phyloP scores from a whole-genome alignment of 805 yeast genomes.

The Wickerhamiella spandovensis region DNA sequence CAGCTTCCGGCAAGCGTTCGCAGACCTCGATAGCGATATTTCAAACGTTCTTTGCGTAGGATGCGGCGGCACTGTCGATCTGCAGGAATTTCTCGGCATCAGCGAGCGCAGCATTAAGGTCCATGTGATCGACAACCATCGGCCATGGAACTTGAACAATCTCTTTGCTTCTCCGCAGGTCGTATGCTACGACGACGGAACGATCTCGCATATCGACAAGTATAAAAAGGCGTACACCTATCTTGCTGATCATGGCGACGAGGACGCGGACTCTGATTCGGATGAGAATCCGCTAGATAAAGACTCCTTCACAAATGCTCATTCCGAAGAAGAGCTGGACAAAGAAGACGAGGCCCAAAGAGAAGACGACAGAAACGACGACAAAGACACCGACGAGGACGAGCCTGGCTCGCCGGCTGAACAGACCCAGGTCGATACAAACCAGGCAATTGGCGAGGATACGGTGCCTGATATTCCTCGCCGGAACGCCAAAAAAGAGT shows the following conservation, averaged over 20 bases:
- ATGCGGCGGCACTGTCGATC: constrained; percentile 85
- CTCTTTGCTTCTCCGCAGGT: constrained; percentile 70
- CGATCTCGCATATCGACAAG: constrained; percentile 40
- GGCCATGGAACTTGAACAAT: constrained; percentile 96
- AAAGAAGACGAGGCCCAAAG: constrained; percentile 11
- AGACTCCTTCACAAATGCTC: not conserved
- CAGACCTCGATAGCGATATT: constrained; percentile 57
- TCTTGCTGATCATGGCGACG: constrained; percentile 28
- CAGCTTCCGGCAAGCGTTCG: constrained; percentile 52
- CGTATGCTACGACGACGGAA: constrained; percentile 76
- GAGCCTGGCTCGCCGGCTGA: constrained; percentile 2
- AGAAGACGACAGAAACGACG: not conserved
- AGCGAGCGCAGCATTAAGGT: constrained; percentile 28
- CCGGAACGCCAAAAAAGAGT: constrained; percentile 11
- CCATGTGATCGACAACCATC: constrained; percentile 77
- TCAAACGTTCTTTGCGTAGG: constrained; percentile 70
- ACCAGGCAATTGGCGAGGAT: constrained; percentile 11
- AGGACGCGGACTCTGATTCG: constrained; percentile 24
- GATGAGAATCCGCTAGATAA: constrained; percentile 5
- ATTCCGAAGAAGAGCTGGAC: constrained; percentile 16
- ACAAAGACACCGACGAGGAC: constrained; percentile 4
- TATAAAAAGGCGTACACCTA: constrained; percentile 50
- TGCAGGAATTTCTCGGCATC: constrained; percentile 41
- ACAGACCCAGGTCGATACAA: constrained; percentile 11
- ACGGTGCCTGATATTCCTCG: constrained; percentile 21